Percentiles rank a stretch among this genome's conserved stretches.
phyloP scores from a whole-genome alignment of 1,139 yeast species.

The Pneumocystis carinii region DNA sequence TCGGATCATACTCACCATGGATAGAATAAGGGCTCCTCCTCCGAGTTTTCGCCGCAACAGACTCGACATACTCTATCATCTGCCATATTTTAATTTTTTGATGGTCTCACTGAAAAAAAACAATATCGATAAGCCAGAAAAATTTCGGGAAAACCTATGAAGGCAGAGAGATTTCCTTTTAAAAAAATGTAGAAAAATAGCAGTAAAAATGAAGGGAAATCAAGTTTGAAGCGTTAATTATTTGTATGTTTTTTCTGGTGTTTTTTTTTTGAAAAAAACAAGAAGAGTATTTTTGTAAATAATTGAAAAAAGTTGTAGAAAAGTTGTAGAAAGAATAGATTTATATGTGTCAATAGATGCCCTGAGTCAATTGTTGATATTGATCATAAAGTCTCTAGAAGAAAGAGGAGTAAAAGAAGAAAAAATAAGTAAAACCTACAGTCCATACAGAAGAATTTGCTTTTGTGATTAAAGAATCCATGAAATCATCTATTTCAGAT shows the following conservation, averaged over 20 bases:
- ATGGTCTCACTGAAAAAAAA: background rate
- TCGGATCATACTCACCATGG: conserved; percentile 40
- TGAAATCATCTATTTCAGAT: conserved; percentile 58
- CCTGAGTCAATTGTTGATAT: conserved; percentile 85
- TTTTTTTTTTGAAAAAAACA: too few species aligned
- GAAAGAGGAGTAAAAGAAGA: background rate
- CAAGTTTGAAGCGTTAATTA: too few species aligned
- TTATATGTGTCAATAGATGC: conserved; percentile 38
- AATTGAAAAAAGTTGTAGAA: background rate
- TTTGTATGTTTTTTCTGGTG: too few species aligned
- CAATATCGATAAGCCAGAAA: background rate
- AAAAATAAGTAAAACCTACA: background rate
- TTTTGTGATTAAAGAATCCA: conserved; percentile 62
- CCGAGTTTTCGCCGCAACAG: conserved; percentile 81
- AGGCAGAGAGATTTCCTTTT: too few species aligned
- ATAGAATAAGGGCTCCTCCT: conserved; percentile 64
- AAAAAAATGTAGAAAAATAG: too few species aligned
- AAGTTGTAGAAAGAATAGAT: background rate
- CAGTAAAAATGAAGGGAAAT: too few species aligned
- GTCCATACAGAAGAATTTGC: conserved; percentile 85
- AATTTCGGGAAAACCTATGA: too few species aligned
- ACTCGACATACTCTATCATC: conserved; percentile 64
- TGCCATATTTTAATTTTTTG: conserved; percentile 1
- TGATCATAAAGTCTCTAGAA: conserved; percentile 63
- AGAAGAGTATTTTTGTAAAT: background rate